Evolutionary conservation across 768 basidiomycete species (phyloP).

Genomic region (Trametes cingulata): DNA sequence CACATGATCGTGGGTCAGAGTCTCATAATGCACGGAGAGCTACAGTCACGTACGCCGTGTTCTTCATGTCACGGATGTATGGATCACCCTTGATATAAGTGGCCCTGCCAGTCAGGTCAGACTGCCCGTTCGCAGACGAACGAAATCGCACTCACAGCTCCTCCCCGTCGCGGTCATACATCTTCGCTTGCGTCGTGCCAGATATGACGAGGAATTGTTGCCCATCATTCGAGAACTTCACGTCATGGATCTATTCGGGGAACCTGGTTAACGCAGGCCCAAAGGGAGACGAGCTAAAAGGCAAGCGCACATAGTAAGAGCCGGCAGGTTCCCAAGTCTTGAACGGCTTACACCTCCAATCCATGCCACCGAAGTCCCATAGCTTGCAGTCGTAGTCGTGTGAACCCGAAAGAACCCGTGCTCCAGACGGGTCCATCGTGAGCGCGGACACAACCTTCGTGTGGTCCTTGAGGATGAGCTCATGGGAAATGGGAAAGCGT

Average conservation of each 20-base stretch:
- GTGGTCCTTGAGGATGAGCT: constrained; percentile 92
- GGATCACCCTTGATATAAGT: constrained; percentile 93
- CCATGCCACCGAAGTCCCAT: constrained; percentile 99
- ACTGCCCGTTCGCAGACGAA: constrained; percentile 35
- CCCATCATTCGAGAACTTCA: constrained; percentile 87
- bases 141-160: constrained; percentile 66
- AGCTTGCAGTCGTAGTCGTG: constrained; percentile 98
- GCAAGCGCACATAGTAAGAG: constrained; percentile 73
- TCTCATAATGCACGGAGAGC: not conserved
- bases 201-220: constrained; percentile 85
- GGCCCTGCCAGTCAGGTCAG: constrained; percentile 61
- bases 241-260: constrained; percentile 73
- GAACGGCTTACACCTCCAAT: constrained; percentile 86
- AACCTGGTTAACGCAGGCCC: not conserved
- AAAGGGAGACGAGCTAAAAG: constrained; percentile 10
- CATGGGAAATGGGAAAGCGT: constrained; percentile 86
- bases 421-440: constrained; percentile 91
- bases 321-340: constrained; percentile 95
- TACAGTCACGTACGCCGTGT: constrained; percentile 76
- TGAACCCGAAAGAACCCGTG: constrained; percentile 86
- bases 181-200: constrained; percentile 82
- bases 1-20: constrained; percentile 6
- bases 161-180: constrained; percentile 92
- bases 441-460: constrained; percentile 94
- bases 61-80: constrained; percentile 98